Conservation (phyloP, 257 asterid species). For the Penstemon eatonii region DNA sequence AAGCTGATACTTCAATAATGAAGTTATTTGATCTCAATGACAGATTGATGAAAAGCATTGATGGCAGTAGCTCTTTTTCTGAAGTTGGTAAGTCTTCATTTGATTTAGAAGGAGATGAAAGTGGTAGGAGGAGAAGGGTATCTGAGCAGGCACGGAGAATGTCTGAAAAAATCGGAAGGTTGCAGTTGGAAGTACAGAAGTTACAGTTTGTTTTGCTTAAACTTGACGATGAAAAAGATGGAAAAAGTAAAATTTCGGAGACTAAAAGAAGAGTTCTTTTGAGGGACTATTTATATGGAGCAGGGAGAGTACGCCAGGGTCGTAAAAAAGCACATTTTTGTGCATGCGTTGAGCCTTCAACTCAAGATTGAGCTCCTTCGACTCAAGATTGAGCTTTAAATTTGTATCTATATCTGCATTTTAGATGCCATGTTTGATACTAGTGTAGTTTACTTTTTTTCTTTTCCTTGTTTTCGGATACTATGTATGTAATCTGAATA, state of each 20-base stretch:
- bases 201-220: slow-evolving; percentile 51
- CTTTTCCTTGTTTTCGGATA: slow-evolving; percentile 1
- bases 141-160: slow-evolving; percentile 51
- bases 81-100: slow-evolving; percentile 48
- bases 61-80: slow-evolving; percentile 46
- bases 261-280: slow-evolving; percentile 44
- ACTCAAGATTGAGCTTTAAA: slow-evolving; percentile 42
- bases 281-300: slow-evolving; percentile 53
- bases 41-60: slow-evolving; percentile 60
- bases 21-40: slow-evolving; percentile 73
- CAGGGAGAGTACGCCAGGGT: slow-evolving; percentile 29
- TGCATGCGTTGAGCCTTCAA: slow-evolving; percentile 47
- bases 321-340: slow-evolving; percentile 45
- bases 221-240: slow-evolving; percentile 42
- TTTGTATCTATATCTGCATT: neutral
- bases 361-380: slow-evolving; percentile 21
- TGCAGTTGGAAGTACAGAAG: slow-evolving; percentile 61
- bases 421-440: slow-evolving; percentile 9
- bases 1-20: slow-evolving; percentile 65
- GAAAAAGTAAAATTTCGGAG: slow-evolving; percentile 33
- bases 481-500: slow-evolving; percentile 3
- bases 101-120: slow-evolving; percentile 64
- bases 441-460: slow-evolving; percentile 10
- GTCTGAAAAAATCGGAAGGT: slow-evolving; percentile 52
- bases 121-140: slow-evolving; percentile 54